Conservation (phyloP, 2,329 filamentous ascomycete genomes). For the Metarhizium guizhouense region DNA sequence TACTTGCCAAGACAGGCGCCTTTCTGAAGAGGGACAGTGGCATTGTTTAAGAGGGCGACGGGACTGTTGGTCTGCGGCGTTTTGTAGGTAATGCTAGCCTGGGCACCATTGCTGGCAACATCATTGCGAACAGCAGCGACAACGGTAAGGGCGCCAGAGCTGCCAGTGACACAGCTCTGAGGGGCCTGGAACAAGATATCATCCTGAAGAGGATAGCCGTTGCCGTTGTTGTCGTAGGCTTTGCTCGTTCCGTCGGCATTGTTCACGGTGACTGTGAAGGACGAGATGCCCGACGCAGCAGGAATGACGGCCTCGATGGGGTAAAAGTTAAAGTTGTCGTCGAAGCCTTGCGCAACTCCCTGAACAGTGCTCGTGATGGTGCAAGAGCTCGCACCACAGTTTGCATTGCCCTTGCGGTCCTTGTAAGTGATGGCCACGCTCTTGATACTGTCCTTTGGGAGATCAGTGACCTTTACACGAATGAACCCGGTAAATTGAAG, state of each 20-base stretch:
- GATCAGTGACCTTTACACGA: slow-evolving; percentile 44
- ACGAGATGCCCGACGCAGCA: slow-evolving; percentile 50
- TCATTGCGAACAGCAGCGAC: slow-evolving; percentile 42
- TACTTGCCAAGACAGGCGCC: slow-evolving; percentile 37
- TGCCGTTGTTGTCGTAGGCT: slow-evolving; percentile 48
- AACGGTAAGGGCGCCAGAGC: slow-evolving; percentile 32
- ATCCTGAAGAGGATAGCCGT: slow-evolving; percentile 45
- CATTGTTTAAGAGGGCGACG: slow-evolving; percentile 29
- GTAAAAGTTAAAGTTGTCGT: slow-evolving; percentile 50
- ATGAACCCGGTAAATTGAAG: slow-evolving; percentile 46
- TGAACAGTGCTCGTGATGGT: slow-evolving; percentile 35
- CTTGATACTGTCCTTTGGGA: slow-evolving; percentile 31
- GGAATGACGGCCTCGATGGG: slow-evolving; percentile 42
- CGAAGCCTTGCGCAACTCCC: slow-evolving; percentile 45
- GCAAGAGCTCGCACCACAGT: slow-evolving; percentile 33
- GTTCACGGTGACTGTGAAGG: slow-evolving; percentile 46
- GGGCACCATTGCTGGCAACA: slow-evolving; percentile 29
- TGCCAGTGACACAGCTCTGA: slow-evolving; percentile 45
- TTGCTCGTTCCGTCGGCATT: slow-evolving; percentile 35
- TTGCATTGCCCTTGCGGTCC: slow-evolving; percentile 39
- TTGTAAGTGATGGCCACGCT: slow-evolving; percentile 46
- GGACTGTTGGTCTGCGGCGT: slow-evolving; percentile 29
- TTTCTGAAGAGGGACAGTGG: slow-evolving; percentile 29
- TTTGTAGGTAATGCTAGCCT: slow-evolving; percentile 35
- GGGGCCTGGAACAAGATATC: slow-evolving; percentile 44